phyloP scores from a whole-genome alignment of 441 rosid species.

The Mallotus repandus region DNA sequence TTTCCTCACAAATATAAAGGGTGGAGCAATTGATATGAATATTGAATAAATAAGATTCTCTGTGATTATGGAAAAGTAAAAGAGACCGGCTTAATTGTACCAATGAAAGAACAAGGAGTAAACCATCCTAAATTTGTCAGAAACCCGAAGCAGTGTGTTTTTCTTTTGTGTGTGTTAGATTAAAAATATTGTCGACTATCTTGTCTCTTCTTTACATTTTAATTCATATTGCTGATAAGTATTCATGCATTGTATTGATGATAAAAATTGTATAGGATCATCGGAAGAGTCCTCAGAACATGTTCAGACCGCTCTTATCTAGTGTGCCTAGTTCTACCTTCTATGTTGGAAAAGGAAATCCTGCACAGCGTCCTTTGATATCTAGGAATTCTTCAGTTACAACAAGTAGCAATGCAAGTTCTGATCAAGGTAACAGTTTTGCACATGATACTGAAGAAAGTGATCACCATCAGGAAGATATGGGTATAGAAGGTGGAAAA shows the following conservation, averaged over 20 bases:
- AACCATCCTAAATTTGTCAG: not conserved
- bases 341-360: slow-evolving; percentile 63
- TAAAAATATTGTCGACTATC: not conserved
- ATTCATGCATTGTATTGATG: slow-evolving; percentile 13
- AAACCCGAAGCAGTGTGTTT: not conserved
- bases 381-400: slow-evolving; percentile 68
- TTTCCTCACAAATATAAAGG: not conserved
- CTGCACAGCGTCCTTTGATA: slow-evolving; percentile 58
- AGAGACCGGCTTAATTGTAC: not conserved
- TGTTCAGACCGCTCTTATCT: slow-evolving; percentile 98
- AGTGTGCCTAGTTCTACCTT: slow-evolving; percentile 92
- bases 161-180: not conserved
- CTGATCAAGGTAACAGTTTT: slow-evolving; percentile 56
- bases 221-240: slow-evolving; percentile 10
- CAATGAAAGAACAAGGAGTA: not conserved
- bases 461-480: slow-evolving; percentile 46
- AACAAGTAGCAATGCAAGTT: slow-evolving; percentile 63
- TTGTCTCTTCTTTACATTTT: not conserved
- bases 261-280: slow-evolving; percentile 58
- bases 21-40: not conserved
- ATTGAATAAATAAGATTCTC: slow-evolving; percentile 1
- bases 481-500: slow-evolving; percentile 37
- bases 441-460: slow-evolving; percentile 54
- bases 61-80: not conserved
- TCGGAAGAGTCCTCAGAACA: slow-evolving; percentile 87